Conservation (phyloP, 1,284 basidiomycete species). For the Puccinia polysora region DNA sequence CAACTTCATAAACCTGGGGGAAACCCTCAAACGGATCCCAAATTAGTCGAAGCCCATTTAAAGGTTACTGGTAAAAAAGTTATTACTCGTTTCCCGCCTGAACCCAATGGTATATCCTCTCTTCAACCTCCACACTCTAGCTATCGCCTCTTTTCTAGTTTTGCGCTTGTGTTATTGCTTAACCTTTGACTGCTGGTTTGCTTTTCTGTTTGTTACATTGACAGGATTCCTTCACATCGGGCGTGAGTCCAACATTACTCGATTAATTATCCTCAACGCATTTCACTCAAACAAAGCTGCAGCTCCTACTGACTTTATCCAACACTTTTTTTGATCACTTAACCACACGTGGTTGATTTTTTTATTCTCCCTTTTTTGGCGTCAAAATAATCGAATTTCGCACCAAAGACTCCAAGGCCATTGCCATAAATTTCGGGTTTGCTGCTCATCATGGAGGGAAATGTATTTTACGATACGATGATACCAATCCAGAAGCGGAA, state of each 20-base stretch:
- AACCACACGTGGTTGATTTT: no score
- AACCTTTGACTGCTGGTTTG: not conserved
- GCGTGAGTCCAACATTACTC: slow-evolving; percentile 12
- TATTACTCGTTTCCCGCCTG: slow-evolving; percentile 95
- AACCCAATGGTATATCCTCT: slow-evolving; percentile 59
- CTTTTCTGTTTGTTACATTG: not conserved
- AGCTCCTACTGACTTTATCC: no score
- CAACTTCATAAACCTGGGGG: slow-evolving; percentile 87
- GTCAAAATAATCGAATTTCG: not conserved
- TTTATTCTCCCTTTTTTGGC: not conserved
- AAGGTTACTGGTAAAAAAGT: slow-evolving; percentile 75
- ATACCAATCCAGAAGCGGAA: slow-evolving; percentile 98
- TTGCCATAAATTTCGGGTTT: slow-evolving; percentile 97
- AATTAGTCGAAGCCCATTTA: slow-evolving; percentile 76
- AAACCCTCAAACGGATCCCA: slow-evolving; percentile 79
- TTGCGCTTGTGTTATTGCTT: not conserved
- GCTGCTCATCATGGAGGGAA: slow-evolving; percentile 84
- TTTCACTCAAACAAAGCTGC: not conserved
- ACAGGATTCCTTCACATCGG: slow-evolving; percentile 42
- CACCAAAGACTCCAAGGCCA: slow-evolving; percentile 77
- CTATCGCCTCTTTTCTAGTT: not conserved
- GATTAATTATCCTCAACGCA: not conserved
- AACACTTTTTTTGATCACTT: no score
- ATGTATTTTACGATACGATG: slow-evolving; percentile 92
- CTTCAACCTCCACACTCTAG: no score